Percentiles rank a stretch among this genome's conserved stretches.
These are phyloP conservation scores for Yamadazyma laniorum DNA, from an alignment of 805 yeast genomes.

Conservation along the genomic window DNA sequence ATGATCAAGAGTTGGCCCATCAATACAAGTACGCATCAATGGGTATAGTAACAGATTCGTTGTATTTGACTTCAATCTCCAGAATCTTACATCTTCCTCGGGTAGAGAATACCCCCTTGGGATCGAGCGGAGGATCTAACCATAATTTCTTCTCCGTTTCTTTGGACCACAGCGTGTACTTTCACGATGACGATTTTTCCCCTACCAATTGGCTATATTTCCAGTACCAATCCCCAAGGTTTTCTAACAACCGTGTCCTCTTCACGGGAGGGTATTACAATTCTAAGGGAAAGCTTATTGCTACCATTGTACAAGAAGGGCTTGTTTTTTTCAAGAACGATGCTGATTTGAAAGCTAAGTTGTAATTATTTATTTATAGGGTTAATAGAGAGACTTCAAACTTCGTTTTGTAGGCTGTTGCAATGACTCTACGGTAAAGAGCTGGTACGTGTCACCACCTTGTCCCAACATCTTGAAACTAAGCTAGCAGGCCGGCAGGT, in stretches of 20 bases:
- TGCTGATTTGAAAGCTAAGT: slow-evolving; percentile 16
- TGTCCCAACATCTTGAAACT: no score
- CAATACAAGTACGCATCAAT: slow-evolving; percentile 22
- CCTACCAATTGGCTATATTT: slow-evolving; percentile 33
- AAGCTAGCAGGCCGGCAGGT: no score
- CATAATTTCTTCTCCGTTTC: slow-evolving; percentile 30
- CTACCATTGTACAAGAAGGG: slow-evolving; percentile 35
- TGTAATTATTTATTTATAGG: slow-evolving; percentile 9
- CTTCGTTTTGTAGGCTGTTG: no score
- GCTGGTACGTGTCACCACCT: no score
- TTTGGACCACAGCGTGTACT: slow-evolving; percentile 34
- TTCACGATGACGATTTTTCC: slow-evolving; percentile 36
- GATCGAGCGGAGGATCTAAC: slow-evolving; percentile 24
- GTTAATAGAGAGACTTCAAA: no score
- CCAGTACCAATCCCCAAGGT: slow-evolving; percentile 27
- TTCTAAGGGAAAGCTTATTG: slow-evolving; percentile 27
- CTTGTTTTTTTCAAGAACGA: slow-evolving; percentile 23
- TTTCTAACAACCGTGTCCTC: slow-evolving; percentile 30
- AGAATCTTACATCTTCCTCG: slow-evolving; percentile 28
- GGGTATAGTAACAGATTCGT: slow-evolving; percentile 34
- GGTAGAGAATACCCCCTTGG: slow-evolving; percentile 9
- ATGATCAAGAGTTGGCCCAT: slow-evolving; percentile 16
- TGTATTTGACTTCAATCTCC: slow-evolving; percentile 28
- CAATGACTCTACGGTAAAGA: no score
- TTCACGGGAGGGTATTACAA: slow-evolving; percentile 30